phyloP scores from a whole-genome alignment of 305 asterid genomes.

The Plantago lanceolata region DNA sequence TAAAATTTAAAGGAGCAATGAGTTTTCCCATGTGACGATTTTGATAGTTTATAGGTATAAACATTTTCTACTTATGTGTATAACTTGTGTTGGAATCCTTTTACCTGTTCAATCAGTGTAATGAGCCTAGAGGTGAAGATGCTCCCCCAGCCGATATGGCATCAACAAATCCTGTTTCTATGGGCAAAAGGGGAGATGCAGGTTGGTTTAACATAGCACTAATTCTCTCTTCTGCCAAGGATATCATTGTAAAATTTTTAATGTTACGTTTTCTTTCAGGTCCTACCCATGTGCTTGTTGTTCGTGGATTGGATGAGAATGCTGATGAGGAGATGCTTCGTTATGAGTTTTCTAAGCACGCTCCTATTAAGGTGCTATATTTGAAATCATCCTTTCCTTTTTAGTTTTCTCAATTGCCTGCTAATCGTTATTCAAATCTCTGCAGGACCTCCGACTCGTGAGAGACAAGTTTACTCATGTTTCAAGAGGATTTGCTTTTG shows the following conservation, averaged over 20 bases:
- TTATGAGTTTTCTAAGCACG: slow-evolving; percentile 86
- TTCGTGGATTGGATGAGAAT: slow-evolving; percentile 97
- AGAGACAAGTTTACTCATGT: slow-evolving; percentile 98
- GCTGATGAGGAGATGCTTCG: slow-evolving; percentile 99
- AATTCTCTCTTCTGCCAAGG: slow-evolving; percentile 8
- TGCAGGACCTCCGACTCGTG: slow-evolving; percentile 95
- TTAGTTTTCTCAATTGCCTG: slow-evolving; percentile 5
- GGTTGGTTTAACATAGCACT: slow-evolving; percentile 40
- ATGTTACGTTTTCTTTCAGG: slow-evolving; percentile 42
- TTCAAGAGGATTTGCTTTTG: slow-evolving; percentile 95
- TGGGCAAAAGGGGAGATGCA: slow-evolving; percentile 85
- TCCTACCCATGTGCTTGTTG: slow-evolving; percentile 94
- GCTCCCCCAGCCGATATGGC: slow-evolving; percentile 96
- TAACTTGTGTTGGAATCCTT: slow-evolving; percentile 18
- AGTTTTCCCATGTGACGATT: neutral
- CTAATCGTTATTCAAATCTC: slow-evolving; percentile 19
- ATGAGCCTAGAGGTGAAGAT: slow-evolving; percentile 91
- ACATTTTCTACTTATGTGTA: slow-evolving; percentile 2
- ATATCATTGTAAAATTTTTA: slow-evolving; percentile 21
- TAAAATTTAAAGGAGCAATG: neutral
- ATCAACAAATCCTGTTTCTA: slow-evolving; percentile 49
- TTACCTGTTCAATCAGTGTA: slow-evolving; percentile 54
- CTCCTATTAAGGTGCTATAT: slow-evolving; percentile 78
- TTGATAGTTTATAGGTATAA: slow-evolving; percentile 13
- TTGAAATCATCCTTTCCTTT: neutral